These are phyloP conservation scores for Barnettozyma botsteinii DNA, from an alignment of 805 yeast genomes.

Conservation along the genomic window DNA sequence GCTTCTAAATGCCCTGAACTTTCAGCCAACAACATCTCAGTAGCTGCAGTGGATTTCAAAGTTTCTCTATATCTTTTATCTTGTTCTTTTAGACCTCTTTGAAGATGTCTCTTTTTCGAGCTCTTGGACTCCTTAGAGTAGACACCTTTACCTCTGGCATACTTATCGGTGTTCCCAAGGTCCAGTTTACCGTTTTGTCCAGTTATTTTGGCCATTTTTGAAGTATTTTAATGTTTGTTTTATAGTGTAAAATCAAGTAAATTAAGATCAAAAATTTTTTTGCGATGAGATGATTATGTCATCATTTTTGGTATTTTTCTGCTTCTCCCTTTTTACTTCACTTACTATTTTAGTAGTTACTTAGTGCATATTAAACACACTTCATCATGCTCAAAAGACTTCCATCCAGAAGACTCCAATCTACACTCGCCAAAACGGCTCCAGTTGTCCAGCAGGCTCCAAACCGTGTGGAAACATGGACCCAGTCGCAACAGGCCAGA, in stretches of 20 bases:
- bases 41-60: constrained; percentile 73
- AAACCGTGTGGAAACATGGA: constrained; percentile 67
- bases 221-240: neutral
- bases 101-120: constrained; percentile 54
- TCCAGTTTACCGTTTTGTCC: constrained; percentile 23
- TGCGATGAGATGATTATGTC: neutral
- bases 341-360: too few relatives aligned
- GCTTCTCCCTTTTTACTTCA: neutral
- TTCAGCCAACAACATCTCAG: constrained; percentile 82
- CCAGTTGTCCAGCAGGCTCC: constrained; percentile 57
- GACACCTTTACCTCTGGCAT: constrained; percentile 25
- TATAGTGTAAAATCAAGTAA: neutral
- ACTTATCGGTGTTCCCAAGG: constrained; percentile 28
- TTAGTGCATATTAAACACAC: too few relatives aligned
- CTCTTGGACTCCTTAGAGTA: constrained; percentile 18
- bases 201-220: constrained; percentile 21
- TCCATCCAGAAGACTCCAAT: constrained; percentile 7
- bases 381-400: too few relatives aligned
- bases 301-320: neutral
- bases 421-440: constrained; percentile 1
- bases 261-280: constrained; percentile 1
- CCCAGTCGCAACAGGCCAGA: constrained; percentile 45
- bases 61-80: constrained; percentile 76
- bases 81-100: constrained; percentile 57
- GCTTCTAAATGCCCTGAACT: constrained; percentile 85